Percentiles rank a stretch among this genome's conserved stretches.
These are phyloP conservation scores for Pelomyxa schiedti DNA, from an alignment of 78 protist genomes.

Conservation along the genomic window DNA sequence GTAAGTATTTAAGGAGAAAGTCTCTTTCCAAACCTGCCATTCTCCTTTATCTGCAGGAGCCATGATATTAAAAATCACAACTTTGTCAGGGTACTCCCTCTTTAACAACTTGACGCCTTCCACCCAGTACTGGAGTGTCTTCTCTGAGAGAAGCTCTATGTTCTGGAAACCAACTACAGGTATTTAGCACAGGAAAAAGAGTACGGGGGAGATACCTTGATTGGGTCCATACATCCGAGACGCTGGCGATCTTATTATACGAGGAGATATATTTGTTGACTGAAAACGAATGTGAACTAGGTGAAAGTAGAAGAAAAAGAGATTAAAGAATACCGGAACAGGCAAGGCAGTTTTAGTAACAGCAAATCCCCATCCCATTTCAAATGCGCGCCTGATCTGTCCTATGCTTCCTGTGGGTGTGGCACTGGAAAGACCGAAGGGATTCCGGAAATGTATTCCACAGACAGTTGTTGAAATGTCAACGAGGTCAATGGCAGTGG, in stretches of 20 bases:
- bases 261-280: constrained; percentile 54
- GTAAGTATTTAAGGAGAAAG: too few species aligned
- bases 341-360: constrained; percentile 91
- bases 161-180: too few species aligned
- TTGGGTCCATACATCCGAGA: constrained; percentile 32
- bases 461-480: constrained; percentile 46
- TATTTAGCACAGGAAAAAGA: too few species aligned
- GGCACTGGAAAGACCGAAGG: constrained; percentile 82
- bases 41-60: constrained; percentile 48
- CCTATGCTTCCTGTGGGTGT: constrained; percentile 52
- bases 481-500: constrained; percentile 60
- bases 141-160: constrained; percentile 79
- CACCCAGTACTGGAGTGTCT: constrained; percentile 71
- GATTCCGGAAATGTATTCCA: constrained; percentile 73
- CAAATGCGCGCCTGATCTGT: constrained; percentile 74
- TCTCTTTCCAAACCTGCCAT: too few species aligned
- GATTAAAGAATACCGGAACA: too few species aligned
- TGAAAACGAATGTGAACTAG: constrained; percentile 47
- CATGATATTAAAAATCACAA: constrained; percentile 59
- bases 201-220: constrained; percentile 54
- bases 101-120: constrained; percentile 40
- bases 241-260: constrained; percentile 62
- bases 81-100: constrained; percentile 55
- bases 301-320: too few species aligned
- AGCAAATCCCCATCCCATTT: constrained; percentile 86